These are phyloP conservation scores for Aspergillus tamarii DNA, from an alignment of 2,329 filamentous ascomycete species.

Conservation along the genomic window DNA sequence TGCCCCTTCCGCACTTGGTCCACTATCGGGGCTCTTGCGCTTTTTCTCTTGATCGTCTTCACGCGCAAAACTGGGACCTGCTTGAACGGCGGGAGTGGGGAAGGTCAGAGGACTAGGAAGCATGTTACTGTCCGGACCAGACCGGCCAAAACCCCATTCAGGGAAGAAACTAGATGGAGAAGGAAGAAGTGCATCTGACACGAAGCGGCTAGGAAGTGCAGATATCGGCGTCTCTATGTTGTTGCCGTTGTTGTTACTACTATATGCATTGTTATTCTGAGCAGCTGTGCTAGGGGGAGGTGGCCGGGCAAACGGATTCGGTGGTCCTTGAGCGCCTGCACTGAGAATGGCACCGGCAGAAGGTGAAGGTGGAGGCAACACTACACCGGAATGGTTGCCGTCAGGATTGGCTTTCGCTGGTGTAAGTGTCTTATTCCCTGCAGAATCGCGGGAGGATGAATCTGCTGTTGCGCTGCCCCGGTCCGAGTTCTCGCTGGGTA, in stretches of 20 bases:
- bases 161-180: slow-evolving; percentile 92
- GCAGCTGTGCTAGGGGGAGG: slow-evolving; percentile 62
- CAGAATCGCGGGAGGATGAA: slow-evolving; percentile 65
- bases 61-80: slow-evolving; percentile 43
- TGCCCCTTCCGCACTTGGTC: slow-evolving; percentile 33
- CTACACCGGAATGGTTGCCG: slow-evolving; percentile 68
- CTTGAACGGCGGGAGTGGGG: slow-evolving; percentile 68
- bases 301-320: slow-evolving; percentile 92
- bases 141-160: slow-evolving; percentile 77
- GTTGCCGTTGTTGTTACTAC: slow-evolving; percentile 36
- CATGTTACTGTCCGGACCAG: slow-evolving; percentile 73
- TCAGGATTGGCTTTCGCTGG: slow-evolving; percentile 58
- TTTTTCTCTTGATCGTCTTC: slow-evolving; percentile 51
- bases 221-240: slow-evolving; percentile 81
- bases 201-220: slow-evolving; percentile 86
- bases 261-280: slow-evolving; percentile 48
- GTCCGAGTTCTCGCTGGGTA: slow-evolving; percentile 88
- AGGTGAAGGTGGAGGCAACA: slow-evolving; percentile 89
- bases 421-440: slow-evolving; percentile 62
- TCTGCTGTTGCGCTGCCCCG: slow-evolving; percentile 72
- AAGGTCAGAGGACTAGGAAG: slow-evolving; percentile 92
- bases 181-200: slow-evolving; percentile 83
- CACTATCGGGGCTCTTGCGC: slow-evolving; percentile 47
- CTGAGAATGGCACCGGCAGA: slow-evolving; percentile 84
- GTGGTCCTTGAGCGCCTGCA: slow-evolving; percentile 87